phyloP scores from a whole-genome alignment of 2,329 filamentous ascomycete genomes.

The Fusarium sp. region DNA sequence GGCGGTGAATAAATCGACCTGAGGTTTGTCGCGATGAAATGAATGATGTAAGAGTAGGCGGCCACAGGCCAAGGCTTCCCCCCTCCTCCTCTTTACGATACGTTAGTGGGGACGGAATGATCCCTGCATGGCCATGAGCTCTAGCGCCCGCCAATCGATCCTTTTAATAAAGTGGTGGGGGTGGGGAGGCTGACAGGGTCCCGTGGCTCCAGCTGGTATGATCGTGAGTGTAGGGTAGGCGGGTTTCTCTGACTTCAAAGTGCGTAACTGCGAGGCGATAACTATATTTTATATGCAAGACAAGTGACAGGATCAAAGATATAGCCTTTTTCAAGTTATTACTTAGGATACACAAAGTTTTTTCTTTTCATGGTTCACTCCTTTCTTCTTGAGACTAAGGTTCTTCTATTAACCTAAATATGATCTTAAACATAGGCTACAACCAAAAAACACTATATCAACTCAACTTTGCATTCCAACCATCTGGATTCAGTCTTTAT shows the following conservation, averaged over 20 bases:
- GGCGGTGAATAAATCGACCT: slow-evolving; percentile 19
- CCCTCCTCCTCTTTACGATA: not conserved
- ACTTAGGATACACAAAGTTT: not conserved
- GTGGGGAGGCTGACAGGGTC: not conserved
- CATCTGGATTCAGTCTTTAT: not conserved
- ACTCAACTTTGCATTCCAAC: not conserved
- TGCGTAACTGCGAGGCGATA: not conserved
- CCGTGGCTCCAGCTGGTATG: not conserved
- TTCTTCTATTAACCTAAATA: too few species aligned
- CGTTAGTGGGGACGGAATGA: slow-evolving; percentile 8
- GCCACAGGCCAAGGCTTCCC: not conserved
- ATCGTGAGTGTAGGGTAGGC: not conserved
- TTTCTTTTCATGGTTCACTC: not conserved
- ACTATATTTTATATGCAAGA: not conserved
- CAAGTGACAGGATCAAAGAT: not conserved
- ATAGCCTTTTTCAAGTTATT: too few species aligned
- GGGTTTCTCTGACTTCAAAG: not conserved
- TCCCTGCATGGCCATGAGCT: slow-evolving; percentile 21
- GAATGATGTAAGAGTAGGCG: slow-evolving; percentile 33
- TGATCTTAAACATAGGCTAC: not conserved
- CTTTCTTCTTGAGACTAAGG: not conserved
- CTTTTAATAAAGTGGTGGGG: not conserved
- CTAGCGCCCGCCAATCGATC: slow-evolving; percentile 14
- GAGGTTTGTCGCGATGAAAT: slow-evolving; percentile 6
- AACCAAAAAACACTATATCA: not conserved